These are phyloP conservation scores for Scutellaria barbata DNA, from an alignment of 257 asterid species.

Conservation along the genomic window DNA sequence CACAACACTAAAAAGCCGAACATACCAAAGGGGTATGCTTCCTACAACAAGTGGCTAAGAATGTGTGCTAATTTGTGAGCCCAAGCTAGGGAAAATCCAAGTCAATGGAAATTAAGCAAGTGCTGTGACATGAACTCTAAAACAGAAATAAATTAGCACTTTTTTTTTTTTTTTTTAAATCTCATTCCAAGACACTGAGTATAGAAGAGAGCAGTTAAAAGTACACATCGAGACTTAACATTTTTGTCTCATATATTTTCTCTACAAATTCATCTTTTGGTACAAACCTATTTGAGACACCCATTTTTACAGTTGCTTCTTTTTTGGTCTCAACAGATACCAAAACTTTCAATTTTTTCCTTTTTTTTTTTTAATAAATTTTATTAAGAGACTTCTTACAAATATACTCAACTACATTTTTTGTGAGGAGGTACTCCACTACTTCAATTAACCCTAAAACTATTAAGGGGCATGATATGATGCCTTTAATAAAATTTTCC, in stretches of 20 bases:
- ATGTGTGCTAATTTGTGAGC: too few species aligned
- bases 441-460: conserved; percentile 40
- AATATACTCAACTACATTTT: conserved; percentile 38
- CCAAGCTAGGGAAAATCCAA: too few species aligned
- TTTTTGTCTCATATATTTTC: conserved; percentile 1
- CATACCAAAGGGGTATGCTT: too few species aligned
- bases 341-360: not conserved
- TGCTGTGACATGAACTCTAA: too few species aligned
- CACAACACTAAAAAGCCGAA: too few species aligned
- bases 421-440: conserved; percentile 25
- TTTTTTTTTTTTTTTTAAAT: not conserved
- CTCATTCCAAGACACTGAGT: not conserved
- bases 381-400: conserved; percentile 42
- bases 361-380: not conserved
- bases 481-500: not conserved
- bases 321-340: conserved; percentile 36
- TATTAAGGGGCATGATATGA: conserved; percentile 18
- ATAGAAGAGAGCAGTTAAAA: not conserved
- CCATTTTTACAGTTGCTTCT: conserved; percentile 41
- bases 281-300: conserved; percentile 35
- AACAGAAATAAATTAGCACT: not conserved
- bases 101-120: too few species aligned
- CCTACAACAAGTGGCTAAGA: too few species aligned
- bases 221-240: not conserved
- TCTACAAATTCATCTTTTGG: conserved; percentile 19